These are phyloP conservation scores for Bryoerythrophyllum caledonicum DNA, from an alignment of 225 moss, liverwort and hornwort genomes.

Conservation along the genomic window DNA sequence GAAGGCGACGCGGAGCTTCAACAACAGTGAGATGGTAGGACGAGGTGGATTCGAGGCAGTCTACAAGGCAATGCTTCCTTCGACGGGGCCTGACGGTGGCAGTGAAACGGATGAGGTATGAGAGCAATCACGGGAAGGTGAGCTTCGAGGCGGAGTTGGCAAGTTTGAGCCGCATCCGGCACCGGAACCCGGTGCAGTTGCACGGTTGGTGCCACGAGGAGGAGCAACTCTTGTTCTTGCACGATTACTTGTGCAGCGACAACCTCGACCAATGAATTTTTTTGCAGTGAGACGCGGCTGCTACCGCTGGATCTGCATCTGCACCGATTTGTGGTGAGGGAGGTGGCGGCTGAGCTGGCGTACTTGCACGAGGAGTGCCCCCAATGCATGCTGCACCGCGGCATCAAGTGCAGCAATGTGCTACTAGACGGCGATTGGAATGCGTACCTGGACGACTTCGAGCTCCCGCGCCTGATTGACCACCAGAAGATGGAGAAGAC, in stretches of 20 bases:
- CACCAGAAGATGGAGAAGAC: conserved; percentile 33
- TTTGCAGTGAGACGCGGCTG: not conserved
- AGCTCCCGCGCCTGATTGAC: conserved; percentile 19
- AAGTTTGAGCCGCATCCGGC: not conserved
- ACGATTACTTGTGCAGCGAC: not conserved
- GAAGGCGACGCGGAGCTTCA: no score
- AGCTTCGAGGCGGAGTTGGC: not conserved
- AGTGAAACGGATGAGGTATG: no score
- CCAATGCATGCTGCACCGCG: conserved; percentile 38
- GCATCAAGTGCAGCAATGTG: conserved; percentile 50
- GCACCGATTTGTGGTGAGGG: not conserved
- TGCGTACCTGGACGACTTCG: conserved; percentile 3
- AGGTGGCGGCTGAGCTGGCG: conserved; percentile 18
- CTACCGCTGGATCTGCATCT: not conserved
- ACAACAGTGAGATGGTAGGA: no score
- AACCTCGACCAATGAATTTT: not conserved
- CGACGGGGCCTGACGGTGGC: no score
- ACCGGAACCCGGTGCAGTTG: not conserved
- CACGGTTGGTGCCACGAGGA: not conserved
- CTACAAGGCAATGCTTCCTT: no score
- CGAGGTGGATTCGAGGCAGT: no score
- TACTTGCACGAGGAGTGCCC: conserved; percentile 39
- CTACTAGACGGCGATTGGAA: conserved; percentile 34
- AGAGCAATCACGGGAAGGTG: not conserved
- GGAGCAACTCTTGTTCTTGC: not conserved